A percentile compares a stretch with the other conserved stretches of the same genome.
phyloP scores from a whole-genome alignment of 129 eudicot species.

The Scalesia atractyloides region DNA sequence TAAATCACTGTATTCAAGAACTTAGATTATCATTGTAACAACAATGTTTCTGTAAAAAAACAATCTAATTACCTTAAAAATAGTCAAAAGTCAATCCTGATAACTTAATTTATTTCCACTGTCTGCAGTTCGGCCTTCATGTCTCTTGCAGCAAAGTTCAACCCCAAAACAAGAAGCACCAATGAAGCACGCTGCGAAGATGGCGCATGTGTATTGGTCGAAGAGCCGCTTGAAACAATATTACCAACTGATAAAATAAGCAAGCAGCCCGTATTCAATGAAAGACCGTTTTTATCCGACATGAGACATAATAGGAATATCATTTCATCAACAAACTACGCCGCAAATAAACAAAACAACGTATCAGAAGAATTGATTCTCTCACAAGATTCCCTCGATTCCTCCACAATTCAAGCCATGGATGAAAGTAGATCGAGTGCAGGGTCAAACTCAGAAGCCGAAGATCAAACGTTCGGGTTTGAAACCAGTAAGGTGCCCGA shows the following conservation, averaged over 20 bases:
- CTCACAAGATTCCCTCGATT: slow-evolving; percentile 52
- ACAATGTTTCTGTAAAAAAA: not conserved
- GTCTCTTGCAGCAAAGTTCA: slow-evolving; percentile 77
- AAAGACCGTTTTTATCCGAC: slow-evolving; percentile 32
- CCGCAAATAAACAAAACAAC: slow-evolving; percentile 23
- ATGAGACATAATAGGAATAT: slow-evolving; percentile 14
- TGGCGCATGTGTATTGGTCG: slow-evolving; percentile 25
- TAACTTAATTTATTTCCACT: slow-evolving; percentile 16
- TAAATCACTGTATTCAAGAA: not conserved
- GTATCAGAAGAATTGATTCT: slow-evolving; percentile 44
- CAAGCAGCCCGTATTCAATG: slow-evolving; percentile 37
- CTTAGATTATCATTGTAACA: slow-evolving; percentile 4
- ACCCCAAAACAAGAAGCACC: slow-evolving; percentile 37
- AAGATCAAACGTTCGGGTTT: slow-evolving; percentile 40
- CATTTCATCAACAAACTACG: slow-evolving; percentile 20
- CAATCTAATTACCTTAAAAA: not conserved
- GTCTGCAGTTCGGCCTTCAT: slow-evolving; percentile 88
- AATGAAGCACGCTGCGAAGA: slow-evolving; percentile 25
- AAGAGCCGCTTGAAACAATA: slow-evolving; percentile 53
- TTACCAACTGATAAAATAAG: slow-evolving; percentile 34
- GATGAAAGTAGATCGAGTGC: slow-evolving; percentile 57
- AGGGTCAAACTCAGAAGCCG: slow-evolving; percentile 58
- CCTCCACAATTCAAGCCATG: slow-evolving; percentile 39
- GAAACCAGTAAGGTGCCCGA: slow-evolving; percentile 31
- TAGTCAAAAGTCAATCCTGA: slow-evolving; percentile 1